phyloP scores from a whole-genome alignment of 805 yeast genomes.

The Schwanniomyces yamadae region DNA sequence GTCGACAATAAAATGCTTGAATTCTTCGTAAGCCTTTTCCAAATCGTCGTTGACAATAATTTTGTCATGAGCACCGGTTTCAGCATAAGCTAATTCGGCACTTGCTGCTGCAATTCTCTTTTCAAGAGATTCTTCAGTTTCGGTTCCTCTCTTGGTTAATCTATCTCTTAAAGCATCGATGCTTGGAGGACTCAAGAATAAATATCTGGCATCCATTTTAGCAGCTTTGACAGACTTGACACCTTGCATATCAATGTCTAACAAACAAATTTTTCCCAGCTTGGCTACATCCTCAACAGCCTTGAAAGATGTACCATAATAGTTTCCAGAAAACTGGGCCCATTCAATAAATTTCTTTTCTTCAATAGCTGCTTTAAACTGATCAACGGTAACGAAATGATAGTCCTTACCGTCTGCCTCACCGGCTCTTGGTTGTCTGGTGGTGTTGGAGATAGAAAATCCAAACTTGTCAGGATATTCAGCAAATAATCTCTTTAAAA shows the following conservation, averaged over 20 bases:
- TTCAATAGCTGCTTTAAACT: slow-evolving; percentile 73
- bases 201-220: slow-evolving; percentile 75
- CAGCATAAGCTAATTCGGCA: slow-evolving; percentile 84
- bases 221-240: slow-evolving; percentile 87
- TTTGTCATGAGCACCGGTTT: slow-evolving; percentile 89
- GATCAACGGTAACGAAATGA: slow-evolving; percentile 78
- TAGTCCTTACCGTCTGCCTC: slow-evolving; percentile 88
- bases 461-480: slow-evolving; percentile 91
- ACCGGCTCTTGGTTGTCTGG: slow-evolving; percentile 89
- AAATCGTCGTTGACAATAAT: slow-evolving; percentile 88
- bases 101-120: slow-evolving; percentile 86
- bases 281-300: slow-evolving; percentile 74
- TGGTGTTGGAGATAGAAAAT: slow-evolving; percentile 90
- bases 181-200: slow-evolving; percentile 92
- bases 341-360: slow-evolving; percentile 85
- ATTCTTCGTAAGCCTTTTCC: slow-evolving; percentile 80
- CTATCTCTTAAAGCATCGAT: slow-evolving; percentile 73
- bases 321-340: slow-evolving; percentile 98
- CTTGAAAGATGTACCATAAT: slow-evolving; percentile 89
- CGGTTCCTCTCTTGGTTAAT: slow-evolving; percentile 90
- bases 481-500: slow-evolving; percentile 82
- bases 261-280: slow-evolving; percentile 74
- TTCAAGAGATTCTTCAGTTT: slow-evolving; percentile 77
- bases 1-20: slow-evolving; percentile 71
- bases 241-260: slow-evolving; percentile 99